Percentiles rank a stretch among this genome's conserved stretches.
These are phyloP conservation scores for Colletotrichum cereale DNA, from an alignment of 2,329 filamentous ascomycete species.

Conservation along the genomic window DNA sequence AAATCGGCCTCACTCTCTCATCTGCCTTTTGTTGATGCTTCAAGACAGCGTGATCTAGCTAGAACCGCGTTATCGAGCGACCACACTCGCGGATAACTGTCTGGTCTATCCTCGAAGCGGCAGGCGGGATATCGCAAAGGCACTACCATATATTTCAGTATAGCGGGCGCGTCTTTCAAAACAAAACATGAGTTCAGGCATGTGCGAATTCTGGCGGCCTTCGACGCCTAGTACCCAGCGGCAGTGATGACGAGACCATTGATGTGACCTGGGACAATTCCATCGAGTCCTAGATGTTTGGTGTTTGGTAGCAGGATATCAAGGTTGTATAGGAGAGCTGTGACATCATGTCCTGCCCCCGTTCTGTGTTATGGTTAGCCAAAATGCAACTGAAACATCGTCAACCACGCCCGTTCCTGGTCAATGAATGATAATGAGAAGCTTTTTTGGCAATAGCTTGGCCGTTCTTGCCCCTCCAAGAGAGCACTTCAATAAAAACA, in stretches of 20 bases:
- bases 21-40: not conserved
- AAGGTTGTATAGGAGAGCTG: too few species aligned
- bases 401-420: not conserved
- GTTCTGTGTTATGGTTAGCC: not conserved
- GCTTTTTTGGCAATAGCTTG: not conserved
- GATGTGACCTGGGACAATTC: not conserved
- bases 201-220: too few species aligned
- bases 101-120: too few species aligned
- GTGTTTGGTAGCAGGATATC: not conserved
- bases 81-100: too few species aligned
- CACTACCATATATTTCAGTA: not conserved
- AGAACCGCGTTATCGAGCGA: not conserved
- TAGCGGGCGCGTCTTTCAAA: not conserved
- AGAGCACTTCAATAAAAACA: not conserved
- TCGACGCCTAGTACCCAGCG: too few species aligned
- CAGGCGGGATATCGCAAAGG: too few species aligned
- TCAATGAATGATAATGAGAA: not conserved
- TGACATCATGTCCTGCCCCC: not conserved
- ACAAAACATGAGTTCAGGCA: not conserved
- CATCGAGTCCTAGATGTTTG: not conserved
- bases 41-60: not conserved
- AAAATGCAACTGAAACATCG: not conserved
- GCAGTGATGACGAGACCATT: too few species aligned
- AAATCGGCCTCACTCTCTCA: not conserved
- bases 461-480: too few species aligned